These are phyloP conservation scores for Arabis hirsuta DNA, from an alignment of 345 rosid genomes.

Conservation along the genomic window DNA sequence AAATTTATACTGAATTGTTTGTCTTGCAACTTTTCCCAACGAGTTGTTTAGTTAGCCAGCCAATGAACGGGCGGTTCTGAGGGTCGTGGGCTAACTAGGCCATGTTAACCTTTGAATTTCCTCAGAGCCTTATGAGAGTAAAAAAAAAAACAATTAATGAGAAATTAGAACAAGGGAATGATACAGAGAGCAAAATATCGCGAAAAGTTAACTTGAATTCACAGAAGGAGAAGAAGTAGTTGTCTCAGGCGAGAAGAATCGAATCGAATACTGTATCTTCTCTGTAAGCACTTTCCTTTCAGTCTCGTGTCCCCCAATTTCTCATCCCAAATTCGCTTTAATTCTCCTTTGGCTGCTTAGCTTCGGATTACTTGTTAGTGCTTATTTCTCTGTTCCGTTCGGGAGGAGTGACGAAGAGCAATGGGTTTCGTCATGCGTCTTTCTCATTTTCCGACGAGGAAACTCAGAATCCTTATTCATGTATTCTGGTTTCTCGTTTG, in stretches of 20 bases:
- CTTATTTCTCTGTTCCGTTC: too few relatives aligned
- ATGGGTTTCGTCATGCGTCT: slow-evolving; percentile 1
- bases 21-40: too few relatives aligned
- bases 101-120: too few relatives aligned
- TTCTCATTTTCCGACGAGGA: slow-evolving; percentile 7
- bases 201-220: slow-evolving; percentile 15
- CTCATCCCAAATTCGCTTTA: neutral
- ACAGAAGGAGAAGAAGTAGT: neutral
- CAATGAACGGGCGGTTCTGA: too few relatives aligned
- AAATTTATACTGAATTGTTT: too few relatives aligned
- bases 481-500: neutral
- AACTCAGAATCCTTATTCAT: slow-evolving; percentile 4
- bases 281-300: slow-evolving; percentile 9
- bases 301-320: neutral
- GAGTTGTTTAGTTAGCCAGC: too few relatives aligned
- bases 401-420: too few relatives aligned
- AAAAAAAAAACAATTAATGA: too few relatives aligned
- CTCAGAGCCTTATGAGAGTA: too few relatives aligned
- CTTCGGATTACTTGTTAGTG: too few relatives aligned
- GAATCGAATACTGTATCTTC: slow-evolving; percentile 9
- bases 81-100: too few relatives aligned
- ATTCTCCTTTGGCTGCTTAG: neutral
- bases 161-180: too few relatives aligned
- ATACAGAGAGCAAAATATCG: slow-evolving; percentile 7
- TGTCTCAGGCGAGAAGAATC: slow-evolving; percentile 24